phyloP scores from a whole-genome alignment of 164 flowering plant genomes.

The Litsea cubeba region DNA sequence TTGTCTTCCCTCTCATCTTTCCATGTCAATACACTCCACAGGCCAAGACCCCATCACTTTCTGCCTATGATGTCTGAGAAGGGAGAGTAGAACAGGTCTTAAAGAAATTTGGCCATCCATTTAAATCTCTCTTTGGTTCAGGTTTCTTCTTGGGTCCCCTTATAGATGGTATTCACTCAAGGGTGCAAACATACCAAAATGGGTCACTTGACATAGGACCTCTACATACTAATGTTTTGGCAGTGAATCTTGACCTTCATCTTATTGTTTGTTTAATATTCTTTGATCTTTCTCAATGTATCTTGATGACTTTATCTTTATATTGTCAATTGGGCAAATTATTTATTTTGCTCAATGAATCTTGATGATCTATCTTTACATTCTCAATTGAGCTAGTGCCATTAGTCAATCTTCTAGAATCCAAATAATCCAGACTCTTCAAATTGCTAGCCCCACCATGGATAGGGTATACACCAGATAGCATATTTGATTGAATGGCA shows the following conservation, averaged over 20 bases:
- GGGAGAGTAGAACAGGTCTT: conserved; percentile 25
- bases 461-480: too few species aligned
- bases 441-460: too few species aligned
- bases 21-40: conserved; percentile 6
- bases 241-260: conserved; percentile 8
- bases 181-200: conserved; percentile 63
- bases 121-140: conserved; percentile 53
- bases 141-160: conserved; percentile 81
- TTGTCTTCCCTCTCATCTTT: conserved; percentile 12
- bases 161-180: conserved; percentile 78
- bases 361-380: too few species aligned
- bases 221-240: conserved; percentile 82
- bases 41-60: conserved; percentile 9
- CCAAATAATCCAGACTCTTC: too few species aligned
- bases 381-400: too few species aligned
- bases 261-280: too few species aligned
- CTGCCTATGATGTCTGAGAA: conserved; percentile 24
- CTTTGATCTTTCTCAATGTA: too few species aligned
- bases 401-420: too few species aligned
- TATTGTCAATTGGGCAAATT: too few species aligned
- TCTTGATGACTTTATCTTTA: too few species aligned
- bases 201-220: conserved; percentile 77
- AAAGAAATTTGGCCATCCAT: conserved; percentile 42
- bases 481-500: too few species aligned
- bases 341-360: too few species aligned